Percentiles rank a stretch among this genome's conserved stretches.
phyloP scores from a whole-genome alignment of 805 yeast species.

The Wickerhamomyces bovis region DNA sequence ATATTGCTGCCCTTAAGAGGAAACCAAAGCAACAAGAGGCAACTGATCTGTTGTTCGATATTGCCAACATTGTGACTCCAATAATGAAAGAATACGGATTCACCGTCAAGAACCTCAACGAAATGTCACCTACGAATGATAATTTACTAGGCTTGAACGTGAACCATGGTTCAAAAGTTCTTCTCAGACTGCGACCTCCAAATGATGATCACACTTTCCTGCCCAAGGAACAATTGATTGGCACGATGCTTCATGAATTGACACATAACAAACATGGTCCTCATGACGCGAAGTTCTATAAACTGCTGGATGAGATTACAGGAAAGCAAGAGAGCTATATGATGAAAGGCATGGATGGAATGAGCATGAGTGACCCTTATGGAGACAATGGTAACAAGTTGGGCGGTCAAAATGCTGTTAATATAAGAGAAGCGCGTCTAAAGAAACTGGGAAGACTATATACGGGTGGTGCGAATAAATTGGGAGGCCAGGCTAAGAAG shows the following conservation, averaged over 20 bases:
- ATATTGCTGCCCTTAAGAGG: slow-evolving; percentile 41
- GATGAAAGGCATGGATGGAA: slow-evolving; percentile 25
- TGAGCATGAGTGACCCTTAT: slow-evolving; percentile 2
- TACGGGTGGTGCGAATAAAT: slow-evolving; percentile 11
- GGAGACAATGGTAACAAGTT: slow-evolving; percentile 12
- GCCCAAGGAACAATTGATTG: slow-evolving; percentile 61
- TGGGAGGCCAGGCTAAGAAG: slow-evolving; percentile 9
- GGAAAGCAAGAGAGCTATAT: slow-evolving; percentile 32
- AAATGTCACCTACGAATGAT: slow-evolving; percentile 70
- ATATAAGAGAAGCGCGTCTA: slow-evolving; percentile 33
- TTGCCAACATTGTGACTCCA: slow-evolving; percentile 71
- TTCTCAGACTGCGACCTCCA: slow-evolving; percentile 62
- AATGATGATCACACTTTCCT: slow-evolving; percentile 46
- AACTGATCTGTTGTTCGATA: slow-evolving; percentile 52
- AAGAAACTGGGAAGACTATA: slow-evolving; percentile 30
- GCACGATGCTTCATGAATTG: slow-evolving; percentile 84
- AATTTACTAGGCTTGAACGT: slow-evolving; percentile 76
- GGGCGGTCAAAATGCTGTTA: slow-evolving; percentile 22
- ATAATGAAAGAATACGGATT: slow-evolving; percentile 63
- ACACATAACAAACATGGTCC: slow-evolving; percentile 78
- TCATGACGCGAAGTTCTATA: slow-evolving; percentile 69
- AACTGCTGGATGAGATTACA: slow-evolving; percentile 52
- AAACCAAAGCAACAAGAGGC: slow-evolving; percentile 46
- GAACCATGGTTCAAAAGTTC: slow-evolving; percentile 66
- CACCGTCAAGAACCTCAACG: slow-evolving; percentile 63